phyloP scores from a whole-genome alignment of 176 grass and related monocot species.

The Oryza punctata region DNA sequence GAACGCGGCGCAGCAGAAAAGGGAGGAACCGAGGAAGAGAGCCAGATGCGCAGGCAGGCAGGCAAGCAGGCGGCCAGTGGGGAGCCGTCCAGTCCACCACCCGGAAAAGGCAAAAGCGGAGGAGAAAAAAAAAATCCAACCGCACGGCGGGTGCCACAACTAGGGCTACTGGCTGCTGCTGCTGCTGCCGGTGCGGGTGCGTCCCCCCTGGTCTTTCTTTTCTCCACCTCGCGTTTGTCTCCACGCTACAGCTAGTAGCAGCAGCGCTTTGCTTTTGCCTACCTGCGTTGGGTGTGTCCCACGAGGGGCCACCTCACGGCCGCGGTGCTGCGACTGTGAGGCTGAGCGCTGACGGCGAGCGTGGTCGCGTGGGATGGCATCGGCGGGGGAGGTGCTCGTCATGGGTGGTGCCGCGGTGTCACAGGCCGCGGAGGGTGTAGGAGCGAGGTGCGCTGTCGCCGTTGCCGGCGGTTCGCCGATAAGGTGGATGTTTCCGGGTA shows the following conservation, averaged over 20 bases:
- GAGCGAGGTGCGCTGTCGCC: neutral
- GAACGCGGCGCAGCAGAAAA: conserved; percentile 42
- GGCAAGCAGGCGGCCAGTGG: conserved; percentile 14
- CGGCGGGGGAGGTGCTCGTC: neutral
- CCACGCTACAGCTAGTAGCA: neutral
- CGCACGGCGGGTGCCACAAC: neutral
- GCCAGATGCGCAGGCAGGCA: conserved; percentile 41
- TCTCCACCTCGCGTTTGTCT: conserved; percentile 29
- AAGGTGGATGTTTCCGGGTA: too few relatives aligned
- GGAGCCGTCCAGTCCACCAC: conserved; percentile 10
- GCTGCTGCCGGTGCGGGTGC: neutral
- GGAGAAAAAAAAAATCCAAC: neutral
- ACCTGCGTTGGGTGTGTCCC: neutral
- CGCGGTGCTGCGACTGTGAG: neutral
- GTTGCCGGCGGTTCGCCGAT: neutral
- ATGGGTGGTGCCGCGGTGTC: neutral
- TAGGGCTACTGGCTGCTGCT: too few relatives aligned
- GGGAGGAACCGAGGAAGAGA: neutral
- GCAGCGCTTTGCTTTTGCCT: neutral
- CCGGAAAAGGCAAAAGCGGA: neutral
- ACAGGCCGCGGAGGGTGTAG: neutral
- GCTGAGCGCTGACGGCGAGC: neutral
- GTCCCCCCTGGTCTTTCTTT: conserved; percentile 35
- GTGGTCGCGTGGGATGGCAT: neutral
- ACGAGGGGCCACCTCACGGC: neutral